These are phyloP conservation scores for Cucumis hystrix DNA, from an alignment of 306 rosid species.

Conservation along the genomic window DNA sequence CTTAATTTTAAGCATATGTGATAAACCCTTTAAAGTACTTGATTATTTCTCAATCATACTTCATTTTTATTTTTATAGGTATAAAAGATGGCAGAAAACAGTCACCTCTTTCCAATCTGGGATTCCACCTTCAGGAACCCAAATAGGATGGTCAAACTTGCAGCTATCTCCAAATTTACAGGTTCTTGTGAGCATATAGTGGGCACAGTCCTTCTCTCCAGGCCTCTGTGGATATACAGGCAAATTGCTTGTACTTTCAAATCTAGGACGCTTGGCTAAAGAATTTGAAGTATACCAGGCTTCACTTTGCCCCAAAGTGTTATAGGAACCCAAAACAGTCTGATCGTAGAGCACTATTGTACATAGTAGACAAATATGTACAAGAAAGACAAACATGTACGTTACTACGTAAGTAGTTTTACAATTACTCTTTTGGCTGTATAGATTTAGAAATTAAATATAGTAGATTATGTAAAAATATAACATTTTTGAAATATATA, in stretches of 20 bases:
- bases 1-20: slow-evolving; percentile 7
- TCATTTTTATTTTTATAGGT: slow-evolving; percentile 24
- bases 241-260: slow-evolving; percentile 73
- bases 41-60: slow-evolving; percentile 4
- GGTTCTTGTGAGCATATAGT: slow-evolving; percentile 98
- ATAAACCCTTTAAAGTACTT: background rate
- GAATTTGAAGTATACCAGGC: slow-evolving; percentile 88
- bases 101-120: slow-evolving; percentile 99
- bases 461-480: slow-evolving; percentile 13
- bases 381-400: slow-evolving; percentile 48
- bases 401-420: slow-evolving; percentile 49
- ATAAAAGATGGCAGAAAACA: slow-evolving; percentile 42
- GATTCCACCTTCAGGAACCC: slow-evolving; percentile 99
- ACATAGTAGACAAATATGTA: slow-evolving; percentile 52
- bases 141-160: slow-evolving; percentile 99
- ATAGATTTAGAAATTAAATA: slow-evolving; percentile 17
- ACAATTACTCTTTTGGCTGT: slow-evolving; percentile 37
- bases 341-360: slow-evolving; percentile 87
- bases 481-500: background rate
- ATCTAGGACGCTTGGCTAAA: slow-evolving; percentile 94
- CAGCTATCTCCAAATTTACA: slow-evolving; percentile 98
- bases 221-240: slow-evolving; percentile 96
- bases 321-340: slow-evolving; percentile 63
- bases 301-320: slow-evolving; percentile 76
- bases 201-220: slow-evolving; percentile 97